Percentiles rank a stretch among this genome's conserved stretches.
These are phyloP conservation scores for Heterobasidion annosum DNA, from an alignment of 1,284 basidiomycete genomes.

Conservation along the genomic window DNA sequence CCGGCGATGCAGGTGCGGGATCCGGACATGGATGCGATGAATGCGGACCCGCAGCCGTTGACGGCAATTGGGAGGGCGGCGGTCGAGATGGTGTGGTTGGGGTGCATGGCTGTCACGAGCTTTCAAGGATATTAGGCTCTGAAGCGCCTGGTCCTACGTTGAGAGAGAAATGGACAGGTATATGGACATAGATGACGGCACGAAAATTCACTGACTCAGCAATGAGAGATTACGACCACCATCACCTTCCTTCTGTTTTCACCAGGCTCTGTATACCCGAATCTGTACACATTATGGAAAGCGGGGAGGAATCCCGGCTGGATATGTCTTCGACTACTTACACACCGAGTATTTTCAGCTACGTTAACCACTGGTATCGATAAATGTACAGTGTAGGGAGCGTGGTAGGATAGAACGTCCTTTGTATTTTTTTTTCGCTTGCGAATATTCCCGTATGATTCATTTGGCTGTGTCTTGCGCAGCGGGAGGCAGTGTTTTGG, in stretches of 20 bases:
- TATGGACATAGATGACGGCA: no score
- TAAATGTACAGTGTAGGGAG: neutral
- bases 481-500: constrained; percentile 12
- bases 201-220: no score
- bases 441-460: neutral
- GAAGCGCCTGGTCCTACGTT: neutral
- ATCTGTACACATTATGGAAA: neutral
- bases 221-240: neutral
- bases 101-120: constrained; percentile 66
- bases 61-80: constrained; percentile 69
- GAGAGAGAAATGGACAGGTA: neutral
- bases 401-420: neutral
- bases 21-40: constrained; percentile 20
- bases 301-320: no score
- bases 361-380: no score
- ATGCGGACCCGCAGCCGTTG: constrained; percentile 30
- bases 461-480: neutral
- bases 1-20: constrained; percentile 28
- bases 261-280: neutral
- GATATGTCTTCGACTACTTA: no score
- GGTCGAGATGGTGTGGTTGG: constrained; percentile 77
- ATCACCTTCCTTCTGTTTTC: neutral
- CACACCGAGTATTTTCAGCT: neutral
- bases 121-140: constrained; percentile 25
- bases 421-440: neutral